Base-by-base conservation (phyloP, 2,329 filamentous ascomycete species). In the Beauveria pseudobassiana region DNA sequence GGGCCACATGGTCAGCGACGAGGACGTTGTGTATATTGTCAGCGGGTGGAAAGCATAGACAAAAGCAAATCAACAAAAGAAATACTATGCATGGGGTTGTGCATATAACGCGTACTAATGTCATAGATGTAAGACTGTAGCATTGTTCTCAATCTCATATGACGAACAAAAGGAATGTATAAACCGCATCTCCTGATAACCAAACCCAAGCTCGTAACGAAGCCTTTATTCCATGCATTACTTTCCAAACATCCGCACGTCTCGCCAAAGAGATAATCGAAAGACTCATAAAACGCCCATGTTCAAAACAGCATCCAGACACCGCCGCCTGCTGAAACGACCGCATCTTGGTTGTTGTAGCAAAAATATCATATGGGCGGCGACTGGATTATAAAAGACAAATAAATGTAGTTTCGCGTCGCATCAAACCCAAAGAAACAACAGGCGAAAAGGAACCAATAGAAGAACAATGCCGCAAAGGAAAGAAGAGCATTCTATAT, bases 1-100 rank as follows among this genome's bases (percentile, higher is more conserved):
- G 69, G 80, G 85, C 7, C 95, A 99, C 80, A 70, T 85, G 14
- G 93, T 99, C 50, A 77, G 81, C 2, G 86, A 88, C 65, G 85
- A 88, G 72, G 86, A 88, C 69, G 85, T 88, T 20, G 85, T 88
- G 56, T 87, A 86, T 69, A 88, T 88, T 70, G 81, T 86, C 59
- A 87, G 82, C 67, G 84, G 78, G 49, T 88, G 82, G 79, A 82
- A 82, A 71, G 85, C 85, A 60, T 87, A 77, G 68, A 65, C n/a
- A 53, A 38, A 28, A 28, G n/a, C n/a, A n/a, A 5, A 18, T 26
- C 3, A 51, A 60, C 65, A 53, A 56, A 58, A 30, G 43, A 50
- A 55, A 55, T 28, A 56, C 24, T 34, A 22, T 59, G 48, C 53
- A 18, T 22, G 28, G 28, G 45, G 5, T 30, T 45, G 40, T 16